Conservation (phyloP, 495 filamentous ascomycete genomes). For the Saxophila tyrrhenica region DNA sequence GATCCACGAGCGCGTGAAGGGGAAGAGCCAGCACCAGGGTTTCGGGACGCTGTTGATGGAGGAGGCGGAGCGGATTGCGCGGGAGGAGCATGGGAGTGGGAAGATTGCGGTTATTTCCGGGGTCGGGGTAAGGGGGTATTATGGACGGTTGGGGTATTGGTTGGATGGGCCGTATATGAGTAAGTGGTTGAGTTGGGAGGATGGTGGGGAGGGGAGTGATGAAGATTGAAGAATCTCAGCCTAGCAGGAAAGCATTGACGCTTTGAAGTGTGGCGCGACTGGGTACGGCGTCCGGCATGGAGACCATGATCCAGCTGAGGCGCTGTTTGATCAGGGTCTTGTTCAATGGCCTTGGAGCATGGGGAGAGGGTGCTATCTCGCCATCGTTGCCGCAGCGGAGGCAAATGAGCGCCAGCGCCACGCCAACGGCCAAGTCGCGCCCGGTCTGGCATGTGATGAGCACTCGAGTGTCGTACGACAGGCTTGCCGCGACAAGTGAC, state of each 20-base stretch:
- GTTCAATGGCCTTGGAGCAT: slow-evolving; percentile 22
- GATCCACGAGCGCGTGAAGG: slow-evolving; percentile 80
- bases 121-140: slow-evolving; percentile 89
- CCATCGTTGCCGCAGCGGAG: slow-evolving; percentile 49
- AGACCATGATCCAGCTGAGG: slow-evolving; percentile 65
- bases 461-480: neutral
- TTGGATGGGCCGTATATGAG: slow-evolving; percentile 88
- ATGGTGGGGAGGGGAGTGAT: slow-evolving; percentile 30
- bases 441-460: slow-evolving; percentile 52
- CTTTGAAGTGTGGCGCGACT: slow-evolving; percentile 70
- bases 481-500: slow-evolving; percentile 29
- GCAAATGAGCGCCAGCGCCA: slow-evolving; percentile 52
- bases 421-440: slow-evolving; percentile 53
- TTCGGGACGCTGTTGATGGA: slow-evolving; percentile 96
- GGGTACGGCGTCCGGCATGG: slow-evolving; percentile 64
- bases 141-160: slow-evolving; percentile 80
- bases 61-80: slow-evolving; percentile 88
- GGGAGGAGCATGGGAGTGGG: slow-evolving; percentile 79
- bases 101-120: slow-evolving; percentile 96
- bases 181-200: slow-evolving; percentile 48
- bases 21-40: slow-evolving; percentile 96
- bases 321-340: slow-evolving; percentile 68
- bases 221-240: slow-evolving; percentile 27
- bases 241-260: slow-evolving; percentile 77
- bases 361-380: neutral